Evolutionary conservation across 2,329 filamentous ascomycete genomes (phyloP).

Genomic region (Fusarium liriodendri): DNA sequence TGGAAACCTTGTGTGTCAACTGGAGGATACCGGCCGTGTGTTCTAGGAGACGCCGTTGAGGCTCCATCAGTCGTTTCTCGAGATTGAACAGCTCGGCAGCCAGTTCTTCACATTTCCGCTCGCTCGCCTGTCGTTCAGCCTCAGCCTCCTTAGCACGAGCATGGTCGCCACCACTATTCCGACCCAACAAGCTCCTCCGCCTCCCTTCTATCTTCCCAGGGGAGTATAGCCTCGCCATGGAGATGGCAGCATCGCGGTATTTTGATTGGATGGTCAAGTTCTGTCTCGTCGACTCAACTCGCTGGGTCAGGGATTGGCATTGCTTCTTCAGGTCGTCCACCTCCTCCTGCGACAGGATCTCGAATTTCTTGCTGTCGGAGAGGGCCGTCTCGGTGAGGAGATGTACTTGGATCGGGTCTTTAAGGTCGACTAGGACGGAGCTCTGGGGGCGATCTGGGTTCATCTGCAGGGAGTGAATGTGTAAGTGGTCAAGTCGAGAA

Average conservation of each 20-base stretch:
- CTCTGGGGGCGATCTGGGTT: slow-evolving; percentile 65
- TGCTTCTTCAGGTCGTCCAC: slow-evolving; percentile 93
- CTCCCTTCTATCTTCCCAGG: slow-evolving; percentile 62
- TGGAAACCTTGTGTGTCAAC: slow-evolving; percentile 84
- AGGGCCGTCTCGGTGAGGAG: slow-evolving; percentile 94
- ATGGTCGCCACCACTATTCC: slow-evolving; percentile 60
- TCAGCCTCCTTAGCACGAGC: slow-evolving; percentile 72
- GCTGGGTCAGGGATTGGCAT: slow-evolving; percentile 74
- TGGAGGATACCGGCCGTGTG: slow-evolving; percentile 95
- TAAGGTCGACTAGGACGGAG: slow-evolving; percentile 69
- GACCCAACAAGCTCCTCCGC: slow-evolving; percentile 61
- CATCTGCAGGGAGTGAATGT: slow-evolving; percentile 52
- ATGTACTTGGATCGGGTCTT: slow-evolving; percentile 85
- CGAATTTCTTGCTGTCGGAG: slow-evolving; percentile 85
- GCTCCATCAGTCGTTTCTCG: slow-evolving; percentile 80
- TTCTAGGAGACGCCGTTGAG: slow-evolving; percentile 81
- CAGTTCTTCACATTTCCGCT: slow-evolving; percentile 86
- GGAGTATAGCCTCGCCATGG: slow-evolving; percentile 83
- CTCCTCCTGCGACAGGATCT: slow-evolving; percentile 90
- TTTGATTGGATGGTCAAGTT: slow-evolving; percentile 93
- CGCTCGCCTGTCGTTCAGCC: slow-evolving; percentile 78
- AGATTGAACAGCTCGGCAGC: slow-evolving; percentile 82
- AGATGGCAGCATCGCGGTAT: slow-evolving; percentile 91
- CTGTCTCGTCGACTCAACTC: slow-evolving; percentile 83
- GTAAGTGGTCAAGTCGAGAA: slow-evolving; percentile 18